Conservation (phyloP, 345 rosid genomes). For the Heritiera fomes region DNA sequence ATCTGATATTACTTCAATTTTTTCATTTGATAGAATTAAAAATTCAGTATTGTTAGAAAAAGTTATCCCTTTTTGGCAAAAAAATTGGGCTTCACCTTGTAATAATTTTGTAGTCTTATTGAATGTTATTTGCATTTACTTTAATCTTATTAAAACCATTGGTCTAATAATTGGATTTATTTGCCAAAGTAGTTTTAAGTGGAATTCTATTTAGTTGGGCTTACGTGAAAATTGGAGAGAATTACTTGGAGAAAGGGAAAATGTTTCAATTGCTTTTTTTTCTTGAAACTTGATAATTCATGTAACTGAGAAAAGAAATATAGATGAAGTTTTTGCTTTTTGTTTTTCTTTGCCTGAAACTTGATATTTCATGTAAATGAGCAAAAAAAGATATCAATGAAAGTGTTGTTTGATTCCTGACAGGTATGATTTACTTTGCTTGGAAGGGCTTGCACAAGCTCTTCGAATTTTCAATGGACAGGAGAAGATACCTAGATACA, state of each 20-base stretch:
- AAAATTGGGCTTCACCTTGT: not conserved
- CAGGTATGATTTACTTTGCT: conserved; percentile 95
- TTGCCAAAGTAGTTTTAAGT: not conserved
- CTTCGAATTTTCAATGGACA: conserved; percentile 74
- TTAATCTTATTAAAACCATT: not conserved
- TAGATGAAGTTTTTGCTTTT: too few species aligned
- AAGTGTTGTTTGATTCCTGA: not conserved
- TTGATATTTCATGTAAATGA: too few species aligned
- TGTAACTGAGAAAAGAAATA: not conserved
- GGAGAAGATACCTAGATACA: conserved; percentile 58
- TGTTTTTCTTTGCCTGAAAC: too few species aligned
- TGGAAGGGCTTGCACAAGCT: conserved; percentile 95
- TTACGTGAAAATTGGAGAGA: conserved; percentile 12
- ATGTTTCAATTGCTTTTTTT: not conserved
- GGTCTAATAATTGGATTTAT: not conserved
- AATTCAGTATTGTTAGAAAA: not conserved
- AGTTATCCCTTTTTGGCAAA: not conserved
- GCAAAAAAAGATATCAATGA: not conserved
- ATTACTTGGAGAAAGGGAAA: too few species aligned
- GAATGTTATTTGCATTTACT: not conserved
- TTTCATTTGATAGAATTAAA: not conserved
- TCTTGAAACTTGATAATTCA: not conserved
- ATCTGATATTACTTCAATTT: not conserved
- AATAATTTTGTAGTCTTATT: not conserved
- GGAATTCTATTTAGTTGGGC: too few species aligned